Percentiles rank a stretch among this genome's conserved stretches.
Conservation (phyloP, 2,329 filamentous ascomycete species). For the Neodidymelliopsis sp. region DNA sequence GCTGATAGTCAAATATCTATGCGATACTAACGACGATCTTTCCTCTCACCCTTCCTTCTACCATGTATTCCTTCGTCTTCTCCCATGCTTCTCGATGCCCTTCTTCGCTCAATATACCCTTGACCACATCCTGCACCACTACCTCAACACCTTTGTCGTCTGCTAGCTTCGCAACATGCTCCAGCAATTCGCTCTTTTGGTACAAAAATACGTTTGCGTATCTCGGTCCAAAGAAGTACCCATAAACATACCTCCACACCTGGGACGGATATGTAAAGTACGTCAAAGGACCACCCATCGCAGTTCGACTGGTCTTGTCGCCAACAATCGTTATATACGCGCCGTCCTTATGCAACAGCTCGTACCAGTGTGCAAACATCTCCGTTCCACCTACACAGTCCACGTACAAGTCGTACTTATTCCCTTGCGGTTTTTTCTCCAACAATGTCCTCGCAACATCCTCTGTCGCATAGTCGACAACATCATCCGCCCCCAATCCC, state of each 20-base stretch:
- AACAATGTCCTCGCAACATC: slow-evolving; percentile 47
- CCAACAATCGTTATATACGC: slow-evolving; percentile 54
- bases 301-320: slow-evolving; percentile 49
- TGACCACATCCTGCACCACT: slow-evolving; percentile 38
- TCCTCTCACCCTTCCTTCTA: slow-evolving; percentile 38
- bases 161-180: slow-evolving; percentile 31
- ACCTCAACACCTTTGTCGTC: slow-evolving; percentile 33
- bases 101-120: slow-evolving; percentile 33
- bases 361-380: slow-evolving; percentile 50
- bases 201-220: slow-evolving; percentile 41
- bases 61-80: slow-evolving; percentile 33
- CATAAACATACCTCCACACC: slow-evolving; percentile 30
- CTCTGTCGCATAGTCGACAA: slow-evolving; percentile 46
- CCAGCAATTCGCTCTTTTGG: slow-evolving; percentile 32
- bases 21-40: slow-evolving; percentile 41
- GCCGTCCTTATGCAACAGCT: slow-evolving; percentile 43
- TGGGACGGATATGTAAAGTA: slow-evolving; percentile 43
- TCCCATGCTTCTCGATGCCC: slow-evolving; percentile 31
- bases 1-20: neutral
- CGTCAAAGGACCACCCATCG: slow-evolving; percentile 46
- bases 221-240: slow-evolving; percentile 36
- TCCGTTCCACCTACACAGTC: slow-evolving; percentile 60
- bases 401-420: slow-evolving; percentile 55
- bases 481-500: slow-evolving; percentile 58
- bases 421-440: slow-evolving; percentile 33